Evolutionary conservation across 805 yeast species (phyloP), one percentile per base, ranked within the genome.

Genomic region (Clavispora phyllophila): DNA sequence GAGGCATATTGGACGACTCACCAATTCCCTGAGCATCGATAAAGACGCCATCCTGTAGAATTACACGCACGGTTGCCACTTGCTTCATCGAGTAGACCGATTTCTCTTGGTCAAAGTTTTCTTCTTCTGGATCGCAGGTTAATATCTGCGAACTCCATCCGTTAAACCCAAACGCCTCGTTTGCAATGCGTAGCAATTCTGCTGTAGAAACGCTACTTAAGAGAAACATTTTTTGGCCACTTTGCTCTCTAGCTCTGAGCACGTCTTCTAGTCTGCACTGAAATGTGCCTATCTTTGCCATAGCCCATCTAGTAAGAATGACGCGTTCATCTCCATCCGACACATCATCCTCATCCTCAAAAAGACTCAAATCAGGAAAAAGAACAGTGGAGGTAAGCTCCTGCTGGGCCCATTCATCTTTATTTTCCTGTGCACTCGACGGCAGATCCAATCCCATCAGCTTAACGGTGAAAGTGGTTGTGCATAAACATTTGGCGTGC

Each of bases 71-170:
- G n/a, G 42, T 44, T 8, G 63, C 70, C 12, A 47, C 44, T 10
- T 62, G 59, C 14, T 49, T 50, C 26, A 59, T 57, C 5, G 62
- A 54, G 46, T 41, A 53, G 19, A 49, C 36, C 37, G 33, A n/a
- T 13, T 58, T 42, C 40, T 57, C 49, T 18, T 53, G 55, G 36
- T 65, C 53, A 14, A 58, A 50, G 7, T 50, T 53, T 24, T 54
- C 54, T 15, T 39, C 41, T 18, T 55, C 48, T 8, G 42, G 40
- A 3, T 42, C 44, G 29, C 56, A 58, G 4, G 54, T 57, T 10
- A 68, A 22, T 1, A 79, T 59, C 37, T 67, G 68, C 25, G 75
- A 63, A 6, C 72, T 66, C 84, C 84, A 79, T 8, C 84, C 84
- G 46, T 76, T 66, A 53, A 62, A 75, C 0, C 83, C 84, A 58